Conservation (phyloP, 768 basidiomycete species). For the Mycena crocata region DNA sequence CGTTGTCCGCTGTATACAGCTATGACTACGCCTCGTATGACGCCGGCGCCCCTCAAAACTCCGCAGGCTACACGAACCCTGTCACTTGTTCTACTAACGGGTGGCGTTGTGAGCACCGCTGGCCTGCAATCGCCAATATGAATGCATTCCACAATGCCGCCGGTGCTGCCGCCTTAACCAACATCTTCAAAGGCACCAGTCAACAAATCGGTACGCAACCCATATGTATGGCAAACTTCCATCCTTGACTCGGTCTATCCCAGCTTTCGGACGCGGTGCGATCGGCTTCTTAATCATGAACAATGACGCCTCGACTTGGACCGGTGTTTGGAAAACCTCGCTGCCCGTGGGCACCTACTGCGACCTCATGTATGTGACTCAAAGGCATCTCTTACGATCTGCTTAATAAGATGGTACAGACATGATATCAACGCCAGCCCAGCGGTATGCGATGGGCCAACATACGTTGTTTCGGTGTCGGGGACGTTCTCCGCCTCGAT, state of each 20-base stretch:
- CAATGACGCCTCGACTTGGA: constrained; percentile 24
- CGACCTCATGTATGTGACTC: constrained; percentile 28
- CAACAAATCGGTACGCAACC: constrained; percentile 34
- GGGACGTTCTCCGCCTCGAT: constrained; percentile 36
- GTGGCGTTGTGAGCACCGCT: constrained; percentile 37
- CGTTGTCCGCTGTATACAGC: neutral
- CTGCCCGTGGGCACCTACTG: constrained; percentile 33
- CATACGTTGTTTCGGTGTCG: constrained; percentile 17
- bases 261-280: constrained; percentile 27
- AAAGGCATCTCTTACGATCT: neutral
- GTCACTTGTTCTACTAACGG: constrained; percentile 35
- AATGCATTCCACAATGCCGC: constrained; percentile 35
- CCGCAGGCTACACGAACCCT: constrained; percentile 32
- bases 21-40: constrained; percentile 19
- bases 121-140: constrained; percentile 31
- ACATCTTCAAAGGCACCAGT: constrained; percentile 26
- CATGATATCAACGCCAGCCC: constrained; percentile 19
- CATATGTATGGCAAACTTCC: neutral
- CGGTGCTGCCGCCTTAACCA: constrained; percentile 23
- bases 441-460: constrained; percentile 22
- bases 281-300: constrained; percentile 30
- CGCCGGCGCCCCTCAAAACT: constrained; percentile 33
- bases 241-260: neutral
- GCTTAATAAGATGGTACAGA: constrained; percentile 1
- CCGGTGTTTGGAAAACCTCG: constrained; percentile 12